These are phyloP conservation scores for Ceratobasidium sp. DNA, from an alignment of 1,284 basidiomycete genomes.

Conservation along the genomic window DNA sequence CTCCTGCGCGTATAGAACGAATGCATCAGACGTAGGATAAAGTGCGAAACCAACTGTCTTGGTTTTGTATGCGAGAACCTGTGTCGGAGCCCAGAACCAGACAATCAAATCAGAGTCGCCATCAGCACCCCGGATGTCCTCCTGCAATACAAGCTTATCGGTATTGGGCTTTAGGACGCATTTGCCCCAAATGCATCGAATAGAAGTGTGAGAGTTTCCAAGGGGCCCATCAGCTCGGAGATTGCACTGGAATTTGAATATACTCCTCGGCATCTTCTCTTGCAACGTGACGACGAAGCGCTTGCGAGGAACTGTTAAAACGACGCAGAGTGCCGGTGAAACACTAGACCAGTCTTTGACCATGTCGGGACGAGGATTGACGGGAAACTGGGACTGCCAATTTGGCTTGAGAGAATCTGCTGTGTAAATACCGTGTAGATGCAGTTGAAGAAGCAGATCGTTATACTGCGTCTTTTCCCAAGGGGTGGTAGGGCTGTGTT, in stretches of 20 bases:
- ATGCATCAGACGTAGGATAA: neutral
- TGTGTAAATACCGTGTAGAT: neutral
- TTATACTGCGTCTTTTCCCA: neutral
- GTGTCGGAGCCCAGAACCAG: slow-evolving; percentile 10
- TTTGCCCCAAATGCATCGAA: slow-evolving; percentile 17
- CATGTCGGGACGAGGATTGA: neutral
- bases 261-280: neutral
- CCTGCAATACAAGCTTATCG: neutral
- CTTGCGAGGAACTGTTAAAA: neutral
- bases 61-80: neutral
- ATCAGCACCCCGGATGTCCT: neutral
- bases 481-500: neutral
- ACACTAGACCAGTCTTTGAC: slow-evolving; percentile 1
- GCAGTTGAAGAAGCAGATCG: neutral
- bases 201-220: neutral
- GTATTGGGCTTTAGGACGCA: neutral
- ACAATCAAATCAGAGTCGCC: slow-evolving; percentile 15
- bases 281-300: neutral
- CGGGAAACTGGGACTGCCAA: neutral
- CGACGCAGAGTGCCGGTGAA: neutral
- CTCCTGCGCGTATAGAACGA: slow-evolving; percentile 9
- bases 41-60: neutral
- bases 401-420: neutral
- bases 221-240: neutral
- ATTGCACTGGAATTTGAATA: neutral